A percentile compares a stretch with the other conserved stretches of the same genome.
These are phyloP conservation scores for Apiotrichum siamense DNA, from an alignment of 1,284 basidiomycete species.

Conservation along the genomic window DNA sequence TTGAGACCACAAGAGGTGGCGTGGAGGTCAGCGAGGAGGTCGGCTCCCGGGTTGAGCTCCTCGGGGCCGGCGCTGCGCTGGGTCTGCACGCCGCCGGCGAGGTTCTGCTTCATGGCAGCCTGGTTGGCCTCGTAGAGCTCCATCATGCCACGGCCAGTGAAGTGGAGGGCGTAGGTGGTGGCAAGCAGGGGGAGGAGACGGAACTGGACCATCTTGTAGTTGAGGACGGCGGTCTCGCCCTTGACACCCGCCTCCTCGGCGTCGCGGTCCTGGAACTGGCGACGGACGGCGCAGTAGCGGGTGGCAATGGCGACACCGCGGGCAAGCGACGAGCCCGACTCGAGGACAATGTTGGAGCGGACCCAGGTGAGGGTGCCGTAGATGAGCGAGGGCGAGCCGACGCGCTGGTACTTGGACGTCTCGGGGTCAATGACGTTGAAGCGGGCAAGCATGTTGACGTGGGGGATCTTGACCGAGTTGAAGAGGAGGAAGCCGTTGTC, in stretches of 20 bases:
- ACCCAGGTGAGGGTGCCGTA: conserved; percentile 55
- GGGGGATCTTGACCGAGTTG: conserved; percentile 55
- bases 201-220: conserved; percentile 57
- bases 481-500: conserved; percentile 53
- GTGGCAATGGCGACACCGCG: conserved; percentile 54
- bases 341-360: conserved; percentile 54
- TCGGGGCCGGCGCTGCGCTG: conserved; percentile 15
- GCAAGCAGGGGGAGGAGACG: conserved; percentile 55
- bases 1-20: conserved; percentile 16
- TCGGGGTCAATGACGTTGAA: conserved; percentile 52
- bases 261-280: conserved; percentile 51
- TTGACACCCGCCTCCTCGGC: conserved; percentile 43
- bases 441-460: conserved; percentile 57
- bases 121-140: conserved; percentile 38
- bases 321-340: conserved; percentile 53
- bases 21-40: conserved; percentile 18
- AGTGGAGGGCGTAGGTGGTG: conserved; percentile 55
- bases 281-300: conserved; percentile 52
- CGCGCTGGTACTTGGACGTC: conserved; percentile 45
- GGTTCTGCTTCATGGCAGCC: conserved; percentile 20
- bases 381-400: conserved; percentile 53
- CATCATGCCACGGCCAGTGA: conserved; percentile 51
- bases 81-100: neutral
- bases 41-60: conserved; percentile 18
- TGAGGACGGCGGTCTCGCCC: conserved; percentile 53